Evolutionary conservation across 164 flowering plant genomes (phyloP).

Genomic region (Saururus chinensis): DNA sequence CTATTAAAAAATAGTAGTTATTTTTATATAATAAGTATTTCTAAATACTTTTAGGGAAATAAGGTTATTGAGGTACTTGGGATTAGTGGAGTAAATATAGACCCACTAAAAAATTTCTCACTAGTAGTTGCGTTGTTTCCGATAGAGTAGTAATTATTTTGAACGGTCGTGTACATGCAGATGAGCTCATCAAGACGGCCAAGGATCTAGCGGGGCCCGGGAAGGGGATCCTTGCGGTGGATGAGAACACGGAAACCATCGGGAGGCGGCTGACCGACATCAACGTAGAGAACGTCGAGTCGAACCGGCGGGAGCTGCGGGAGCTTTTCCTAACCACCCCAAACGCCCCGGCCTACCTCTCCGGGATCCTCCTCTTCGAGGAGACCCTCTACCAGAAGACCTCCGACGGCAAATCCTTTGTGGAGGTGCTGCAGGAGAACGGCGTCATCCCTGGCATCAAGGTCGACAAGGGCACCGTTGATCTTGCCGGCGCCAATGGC

Average conservation of each 20-base stretch:
- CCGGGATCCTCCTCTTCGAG: constrained; percentile 83
- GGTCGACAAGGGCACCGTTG: constrained; percentile 76
- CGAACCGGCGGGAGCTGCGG: constrained; percentile 72
- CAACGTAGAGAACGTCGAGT: constrained; percentile 71
- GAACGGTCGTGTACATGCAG: constrained; percentile 24
- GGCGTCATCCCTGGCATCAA: constrained; percentile 73
- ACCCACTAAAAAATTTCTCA: too few species aligned
- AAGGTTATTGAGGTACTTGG: too few species aligned
- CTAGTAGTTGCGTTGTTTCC: too few species aligned
- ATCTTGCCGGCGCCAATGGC: constrained; percentile 64
- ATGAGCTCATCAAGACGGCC: constrained; percentile 79
- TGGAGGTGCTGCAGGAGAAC: constrained; percentile 55
- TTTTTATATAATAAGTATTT: too few species aligned
- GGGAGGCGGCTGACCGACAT: constrained; percentile 78
- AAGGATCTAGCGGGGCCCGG: constrained; percentile 83
- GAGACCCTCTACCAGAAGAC: constrained; percentile 78
- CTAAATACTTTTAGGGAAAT: too few species aligned
- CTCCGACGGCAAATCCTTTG: constrained; percentile 58
- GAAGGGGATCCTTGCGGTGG: constrained; percentile 75
- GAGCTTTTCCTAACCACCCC: constrained; percentile 72
- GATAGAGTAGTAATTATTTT: too few species aligned
- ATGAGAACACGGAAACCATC: constrained; percentile 81
- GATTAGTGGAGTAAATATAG: too few species aligned
- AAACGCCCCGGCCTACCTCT: constrained; percentile 47
- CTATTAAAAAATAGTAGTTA: too few species aligned